These are phyloP conservation scores for Termitomyces sp. DNA, from an alignment of 768 basidiomycete genomes.

Conservation along the genomic window DNA sequence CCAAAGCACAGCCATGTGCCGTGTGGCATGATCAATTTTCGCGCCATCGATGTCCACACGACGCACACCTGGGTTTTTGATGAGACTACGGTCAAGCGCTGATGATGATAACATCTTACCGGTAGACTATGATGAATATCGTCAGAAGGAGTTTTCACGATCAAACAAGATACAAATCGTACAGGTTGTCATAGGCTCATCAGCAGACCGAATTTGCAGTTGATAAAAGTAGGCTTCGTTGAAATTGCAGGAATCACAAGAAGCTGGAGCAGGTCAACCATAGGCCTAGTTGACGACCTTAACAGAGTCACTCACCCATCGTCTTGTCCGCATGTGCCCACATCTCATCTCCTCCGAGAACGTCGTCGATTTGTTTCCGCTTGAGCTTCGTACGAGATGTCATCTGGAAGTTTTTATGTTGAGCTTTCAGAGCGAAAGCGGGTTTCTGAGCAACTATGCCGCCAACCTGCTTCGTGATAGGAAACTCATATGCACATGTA, in stretches of 20 bases:
- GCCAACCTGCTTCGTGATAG: conserved; percentile 70
- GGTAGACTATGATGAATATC: conserved; percentile 43
- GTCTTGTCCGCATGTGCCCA: conserved; percentile 94
- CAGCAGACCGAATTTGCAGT: conserved; percentile 91
- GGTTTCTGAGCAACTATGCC: not conserved
- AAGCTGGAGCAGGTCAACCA: conserved; percentile 29
- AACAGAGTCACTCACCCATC: conserved; percentile 50
- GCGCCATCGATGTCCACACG: conserved; percentile 64
- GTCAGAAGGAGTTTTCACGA: not conserved
- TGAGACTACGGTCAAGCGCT: not conserved
- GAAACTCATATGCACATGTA: conserved; percentile 93
- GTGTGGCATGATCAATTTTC: conserved; percentile 39
- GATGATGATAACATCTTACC: conserved; percentile 28
- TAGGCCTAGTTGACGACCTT: not conserved
- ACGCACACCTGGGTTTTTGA: conserved; percentile 37
- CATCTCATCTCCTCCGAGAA: conserved; percentile 88
- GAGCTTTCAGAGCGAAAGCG: not conserved
- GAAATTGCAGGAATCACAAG: conserved; percentile 77
- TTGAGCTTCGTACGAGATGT: conserved; percentile 82
- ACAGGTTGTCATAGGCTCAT: conserved; percentile 85
- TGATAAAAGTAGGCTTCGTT: conserved; percentile 90
- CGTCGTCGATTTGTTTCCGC: conserved; percentile 93
- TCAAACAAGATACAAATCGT: conserved; percentile 14
- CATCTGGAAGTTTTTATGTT: conserved; percentile 55
- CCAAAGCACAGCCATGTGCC: not conserved